Evolutionary conservation across 78 protist species (phyloP).

Genomic region (Capsaspora owczarzaki): DNA sequence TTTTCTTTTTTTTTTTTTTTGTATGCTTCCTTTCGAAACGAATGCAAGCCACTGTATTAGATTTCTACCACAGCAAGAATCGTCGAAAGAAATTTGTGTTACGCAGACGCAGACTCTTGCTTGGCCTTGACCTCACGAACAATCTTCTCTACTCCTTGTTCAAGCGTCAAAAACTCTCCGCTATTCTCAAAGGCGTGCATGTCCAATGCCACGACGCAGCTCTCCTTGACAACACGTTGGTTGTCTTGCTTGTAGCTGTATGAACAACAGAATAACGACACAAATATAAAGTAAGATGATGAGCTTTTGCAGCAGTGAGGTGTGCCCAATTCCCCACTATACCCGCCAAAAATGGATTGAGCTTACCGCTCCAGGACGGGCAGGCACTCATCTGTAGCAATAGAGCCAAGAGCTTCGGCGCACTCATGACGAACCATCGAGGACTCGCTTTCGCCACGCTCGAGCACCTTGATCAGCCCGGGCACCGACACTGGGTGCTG

Average conservation of each 20-base stretch:
- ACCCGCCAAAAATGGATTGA: too few species aligned
- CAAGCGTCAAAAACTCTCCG: neutral
- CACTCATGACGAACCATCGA: conserved; percentile 34
- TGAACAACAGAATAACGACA: too few species aligned
- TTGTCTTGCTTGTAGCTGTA: neutral
- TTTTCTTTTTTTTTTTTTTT: too few species aligned
- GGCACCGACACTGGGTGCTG: neutral
- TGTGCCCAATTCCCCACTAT: too few species aligned
- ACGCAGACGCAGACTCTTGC: too few species aligned
- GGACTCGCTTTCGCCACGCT: neutral
- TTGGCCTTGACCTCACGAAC: too few species aligned
- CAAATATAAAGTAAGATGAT: neutral
- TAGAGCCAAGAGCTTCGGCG: conserved; percentile 37
- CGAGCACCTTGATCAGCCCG: neutral
- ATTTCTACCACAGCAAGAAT: too few species aligned
- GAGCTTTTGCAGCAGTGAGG: too few species aligned
- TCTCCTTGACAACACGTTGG: conserved; percentile 22
- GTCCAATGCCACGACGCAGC: conserved; percentile 41
- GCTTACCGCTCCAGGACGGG: neutral
- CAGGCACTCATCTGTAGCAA: conserved; percentile 1
- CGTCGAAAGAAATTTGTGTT: too few species aligned
- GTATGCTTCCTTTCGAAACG: too few species aligned
- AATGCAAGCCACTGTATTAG: too few species aligned
- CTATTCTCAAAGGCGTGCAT: conserved; percentile 11
- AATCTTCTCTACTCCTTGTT: neutral